Base-by-base conservation (phyloP, 1,284 basidiomycete species). In the Cryptococcus sp. region DNA sequence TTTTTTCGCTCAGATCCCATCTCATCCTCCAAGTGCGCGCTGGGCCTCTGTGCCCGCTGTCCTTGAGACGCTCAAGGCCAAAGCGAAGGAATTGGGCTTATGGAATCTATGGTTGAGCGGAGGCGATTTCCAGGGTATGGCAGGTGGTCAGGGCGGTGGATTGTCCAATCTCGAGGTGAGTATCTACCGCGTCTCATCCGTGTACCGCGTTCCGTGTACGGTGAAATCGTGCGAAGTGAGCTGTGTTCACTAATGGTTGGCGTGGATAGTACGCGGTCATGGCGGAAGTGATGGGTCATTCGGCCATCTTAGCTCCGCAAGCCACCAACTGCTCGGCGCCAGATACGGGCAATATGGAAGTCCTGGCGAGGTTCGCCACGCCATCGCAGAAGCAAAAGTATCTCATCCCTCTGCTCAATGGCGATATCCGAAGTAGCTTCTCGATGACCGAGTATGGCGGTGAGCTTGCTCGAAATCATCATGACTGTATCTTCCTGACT, bases 61-160 rank as follows among this genome's bases (percentile, higher is more conserved):
- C 60, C 81, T 95, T 60, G 88, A 88, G 70, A 88, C 90, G 59
- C 84, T 99, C 70, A 97, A 98, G 82, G 82, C 75, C 61, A 93
- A 90, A 78, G 95, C 95, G 3, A 89, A 88, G 80, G 83, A 86
- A 69, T 84, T 87, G 42, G 95, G 95, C 1, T 84, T 99, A 48
- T 99, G 95, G 95, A 98, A 98, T 77, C 84, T 99, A 46, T 98
- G 98, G 84, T 82, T 98, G 63, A 93, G 90, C 83, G 93, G 92
- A 80, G 84, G 86, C 49, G 93, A 96, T 77, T 97, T 95, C 78
- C 92, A 92, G 27, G 84, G 89, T 66, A 67, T 76, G 62, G 75
- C 73, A 25, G 68, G 70, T 46, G 75, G 75, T 16, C 83, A 86
- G 71, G 94, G 95, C 53, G 88, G 91, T n/a, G 88, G 89, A 16